Conservation (phyloP, 371 early-diverging fungal species). For the Mortierella sp. region DNA sequence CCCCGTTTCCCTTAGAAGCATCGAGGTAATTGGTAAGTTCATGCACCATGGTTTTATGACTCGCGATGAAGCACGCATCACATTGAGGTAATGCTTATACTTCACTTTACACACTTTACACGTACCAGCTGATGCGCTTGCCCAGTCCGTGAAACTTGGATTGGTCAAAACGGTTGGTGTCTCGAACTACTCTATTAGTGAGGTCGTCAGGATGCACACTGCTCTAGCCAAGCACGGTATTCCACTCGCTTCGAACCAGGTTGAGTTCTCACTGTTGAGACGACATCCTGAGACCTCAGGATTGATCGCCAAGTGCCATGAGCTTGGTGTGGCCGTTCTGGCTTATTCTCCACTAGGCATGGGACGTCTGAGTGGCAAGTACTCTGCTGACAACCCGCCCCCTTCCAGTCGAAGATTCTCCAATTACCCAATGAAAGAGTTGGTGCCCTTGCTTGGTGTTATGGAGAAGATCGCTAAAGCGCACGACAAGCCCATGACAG, state of each 20-base stretch:
- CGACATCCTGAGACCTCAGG: conserved; percentile 63
- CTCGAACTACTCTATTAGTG: conserved; percentile 68
- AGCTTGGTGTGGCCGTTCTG: conserved; percentile 67
- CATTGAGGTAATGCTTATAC: neutral
- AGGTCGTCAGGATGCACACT: conserved; percentile 61
- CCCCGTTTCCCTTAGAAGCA: conserved; percentile 63
- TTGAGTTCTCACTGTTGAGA: conserved; percentile 62
- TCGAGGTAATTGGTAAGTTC: conserved; percentile 63
- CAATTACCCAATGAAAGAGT: conserved; percentile 41
- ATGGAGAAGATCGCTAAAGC: conserved; percentile 48
- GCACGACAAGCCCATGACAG: conserved; percentile 59
- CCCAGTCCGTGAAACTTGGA: conserved; percentile 64
- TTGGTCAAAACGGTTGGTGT: conserved; percentile 74
- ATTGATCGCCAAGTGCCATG: conserved; percentile 62
- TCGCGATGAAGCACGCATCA: neutral
- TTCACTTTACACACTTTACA: no score
- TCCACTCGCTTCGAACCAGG: conserved; percentile 66
- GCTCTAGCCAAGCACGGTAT: conserved; percentile 62
- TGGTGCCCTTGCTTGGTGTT: conserved; percentile 37
- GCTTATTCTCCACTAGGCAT: conserved; percentile 66
- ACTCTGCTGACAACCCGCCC: conserved; percentile 57
- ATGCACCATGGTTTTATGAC: no score
- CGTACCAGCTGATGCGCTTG: conserved; percentile 57
- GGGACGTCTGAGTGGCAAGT: conserved; percentile 66
- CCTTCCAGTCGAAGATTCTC: conserved; percentile 38